Base-by-base conservation (phyloP, 2,329 filamentous ascomycete species). In the Arthrobotrys sinensis region DNA sequence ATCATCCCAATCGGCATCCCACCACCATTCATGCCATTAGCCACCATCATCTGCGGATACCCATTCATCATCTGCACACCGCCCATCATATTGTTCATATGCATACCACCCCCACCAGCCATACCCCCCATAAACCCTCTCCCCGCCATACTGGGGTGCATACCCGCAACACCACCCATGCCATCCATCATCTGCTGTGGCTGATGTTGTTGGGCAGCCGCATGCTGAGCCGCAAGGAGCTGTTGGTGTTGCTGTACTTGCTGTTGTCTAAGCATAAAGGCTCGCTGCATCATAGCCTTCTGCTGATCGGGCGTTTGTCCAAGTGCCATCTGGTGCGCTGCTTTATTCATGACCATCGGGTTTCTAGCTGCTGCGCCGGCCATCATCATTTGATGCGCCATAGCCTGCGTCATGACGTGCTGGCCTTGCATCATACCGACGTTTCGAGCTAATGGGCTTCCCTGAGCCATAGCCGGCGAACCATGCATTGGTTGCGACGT, bases 301-400 rank as follows among this genome's bases (percentile, higher is more conserved):
- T 75, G 77, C 40, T 77, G 38, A 48, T 75, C 53, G 28, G 71
- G 40, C 48, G 36, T 66, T 67, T 67, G 11, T 24, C 62, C 50
- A 65, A 67, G 11, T 78, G 10, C 55, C 36, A 60, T 40, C 19
- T 40, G 55, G 11, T 60, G 36, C 43, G 34, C 55, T 7, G 68
- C 28, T 40, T 80, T 65, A 38, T 80, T 72, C 38, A 75, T 71
- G 21, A 68, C 48, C 55, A 76, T 80, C 8, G 62, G 38, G 32
- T 70, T 69, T 32, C 80, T 46, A 63, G 70, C 34, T 68, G 70
- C 34, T 68, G 78, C 24, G 66, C 65, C 38, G 11, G 80, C 76
- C 69, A 80, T 79, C 28, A 77, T 75, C 43, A 69, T 76, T 68
- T 82, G 81, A 40, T 81, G 80, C 0, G 65, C 65, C 8, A 71